Evolutionary conservation across 495 filamentous ascomycete genomes (phyloP), one percentile per base, ranked within the genome.

Genomic region (Staphylotrichum tortipilum): DNA sequence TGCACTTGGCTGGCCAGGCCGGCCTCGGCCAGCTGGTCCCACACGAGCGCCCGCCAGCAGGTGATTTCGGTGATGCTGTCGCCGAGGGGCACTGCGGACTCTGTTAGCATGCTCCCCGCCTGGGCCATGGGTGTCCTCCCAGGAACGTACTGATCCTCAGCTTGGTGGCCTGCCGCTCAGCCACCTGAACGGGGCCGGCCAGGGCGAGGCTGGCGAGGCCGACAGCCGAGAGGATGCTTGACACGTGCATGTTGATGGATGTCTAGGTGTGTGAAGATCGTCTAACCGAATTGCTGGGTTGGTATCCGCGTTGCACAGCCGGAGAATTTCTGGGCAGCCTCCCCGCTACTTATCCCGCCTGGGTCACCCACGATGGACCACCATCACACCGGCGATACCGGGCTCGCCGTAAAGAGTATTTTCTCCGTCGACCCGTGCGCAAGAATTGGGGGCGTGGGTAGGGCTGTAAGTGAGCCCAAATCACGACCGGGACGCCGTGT

Each of bases 61-160:
- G 65, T 68, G 49, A 71, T 66, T 34, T 71, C 68, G 14, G 68
- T 71, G 46, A 71, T 66, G 46, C 57, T 63, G 54, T 71, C 68
- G 14, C 68, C 68, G 11, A 71, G 58, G 5, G 65, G 65, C 68
- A 70, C 65, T 71, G 35, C n/a, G n/a, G n/a, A 9, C 17, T n/a
- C 7, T 28, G 33, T 47, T 7, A 37, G 44, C 1, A 17, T 14
- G 9, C n/a, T n/a, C n/a, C n/a, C n/a, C n/a, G n/a, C n/a, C 3
- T n/a, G 3, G 7, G 9, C 5, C 9, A 2, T 7, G 2, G 9
- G 18, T 3, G 31, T 8, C 19, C 4, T 7, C 0, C 3, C 11
- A 26, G 6, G 19, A 8, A 10, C 38, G 12, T 21, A 51, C 49
- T 51, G 39, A 51, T 51, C 31, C 28, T 44, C 8, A 61, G 45